phyloP scores from a whole-genome alignment of 306 rosid species.

The Ammopiptanthus mongolicus region DNA sequence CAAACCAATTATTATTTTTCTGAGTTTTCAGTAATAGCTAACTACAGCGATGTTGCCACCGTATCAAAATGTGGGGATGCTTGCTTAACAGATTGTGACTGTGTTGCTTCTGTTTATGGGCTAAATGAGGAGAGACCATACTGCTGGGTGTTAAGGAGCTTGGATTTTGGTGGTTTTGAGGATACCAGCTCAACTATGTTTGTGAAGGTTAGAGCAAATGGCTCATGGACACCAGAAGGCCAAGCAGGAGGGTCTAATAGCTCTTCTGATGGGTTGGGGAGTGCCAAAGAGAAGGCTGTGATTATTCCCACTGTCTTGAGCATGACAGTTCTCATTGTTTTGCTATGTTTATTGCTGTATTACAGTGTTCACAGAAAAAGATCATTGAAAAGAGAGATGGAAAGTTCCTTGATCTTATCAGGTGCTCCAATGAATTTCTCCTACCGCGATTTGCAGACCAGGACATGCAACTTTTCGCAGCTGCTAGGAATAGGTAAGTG shows the following conservation, averaged over 20 bases:
- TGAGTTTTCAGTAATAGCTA: constrained; percentile 71
- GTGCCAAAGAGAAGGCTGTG: constrained; percentile 48
- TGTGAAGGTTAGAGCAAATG: constrained; percentile 66
- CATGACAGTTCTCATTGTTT: constrained; percentile 56
- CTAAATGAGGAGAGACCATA: constrained; percentile 76
- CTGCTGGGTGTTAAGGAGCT: constrained; percentile 76
- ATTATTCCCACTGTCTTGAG: constrained; percentile 71
- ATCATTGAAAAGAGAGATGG: constrained; percentile 62
- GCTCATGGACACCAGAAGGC: constrained; percentile 34
- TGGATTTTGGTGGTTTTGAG: constrained; percentile 89
- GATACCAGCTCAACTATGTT: constrained; percentile 78
- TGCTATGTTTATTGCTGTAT: constrained; percentile 62
- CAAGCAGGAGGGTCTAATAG: constrained; percentile 31
- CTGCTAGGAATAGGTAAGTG: constrained; percentile 70
- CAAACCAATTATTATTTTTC: constrained; percentile 80
- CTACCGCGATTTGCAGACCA: constrained; percentile 73
- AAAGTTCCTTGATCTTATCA: constrained; percentile 61
- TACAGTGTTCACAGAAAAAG: constrained; percentile 71
- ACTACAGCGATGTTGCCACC: constrained; percentile 63
- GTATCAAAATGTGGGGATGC: constrained; percentile 83
- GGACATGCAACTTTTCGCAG: constrained; percentile 69
- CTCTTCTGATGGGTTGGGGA: constrained; percentile 43
- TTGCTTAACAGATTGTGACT: constrained; percentile 77
- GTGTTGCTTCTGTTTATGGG: constrained; percentile 88
- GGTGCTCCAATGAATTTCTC: constrained; percentile 77